phyloP scores from a whole-genome alignment of 257 asterid species.

The Fraxinus anomala region DNA sequence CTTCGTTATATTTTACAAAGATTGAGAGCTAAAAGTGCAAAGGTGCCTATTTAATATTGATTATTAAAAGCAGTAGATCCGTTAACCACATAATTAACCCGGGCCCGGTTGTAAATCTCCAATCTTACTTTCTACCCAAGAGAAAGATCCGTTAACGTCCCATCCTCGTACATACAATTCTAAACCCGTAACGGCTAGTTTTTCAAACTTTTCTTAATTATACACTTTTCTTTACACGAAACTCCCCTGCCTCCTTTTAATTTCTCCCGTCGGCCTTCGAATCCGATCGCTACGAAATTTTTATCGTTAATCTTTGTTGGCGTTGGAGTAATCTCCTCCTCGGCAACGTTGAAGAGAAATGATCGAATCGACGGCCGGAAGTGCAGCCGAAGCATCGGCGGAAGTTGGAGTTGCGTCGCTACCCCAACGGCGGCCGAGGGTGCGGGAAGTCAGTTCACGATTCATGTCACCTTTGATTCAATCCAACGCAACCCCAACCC shows the following conservation, averaged over 20 bases:
- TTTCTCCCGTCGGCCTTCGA: neutral
- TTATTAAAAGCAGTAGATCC: neutral
- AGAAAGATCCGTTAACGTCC: neutral
- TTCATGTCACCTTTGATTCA: neutral
- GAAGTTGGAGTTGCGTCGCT: slow-evolving; percentile 28
- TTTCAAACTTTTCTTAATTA: slow-evolving; percentile 13
- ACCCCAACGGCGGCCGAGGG: slow-evolving; percentile 11
- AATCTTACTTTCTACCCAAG: neutral
- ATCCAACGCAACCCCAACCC: slow-evolving; percentile 13
- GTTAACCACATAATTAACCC: neutral
- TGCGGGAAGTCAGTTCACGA: slow-evolving; percentile 4
- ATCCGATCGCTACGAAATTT: neutral
- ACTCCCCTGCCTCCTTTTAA: neutral
- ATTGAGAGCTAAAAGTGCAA: no score
- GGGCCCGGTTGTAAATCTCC: no score
- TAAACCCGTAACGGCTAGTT: slow-evolving; percentile 29
- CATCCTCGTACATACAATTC: neutral
- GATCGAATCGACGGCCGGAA: slow-evolving; percentile 27
- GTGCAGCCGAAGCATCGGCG: slow-evolving; percentile 13
- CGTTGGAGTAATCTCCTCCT: neutral
- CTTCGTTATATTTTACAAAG: no score
- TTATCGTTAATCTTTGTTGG: neutral
- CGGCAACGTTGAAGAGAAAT: slow-evolving; percentile 16
- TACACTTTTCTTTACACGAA: neutral
- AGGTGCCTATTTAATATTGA: no score